Evolutionary conservation across 768 basidiomycete genomes (phyloP).

Genomic region (Inosperma sp.): DNA sequence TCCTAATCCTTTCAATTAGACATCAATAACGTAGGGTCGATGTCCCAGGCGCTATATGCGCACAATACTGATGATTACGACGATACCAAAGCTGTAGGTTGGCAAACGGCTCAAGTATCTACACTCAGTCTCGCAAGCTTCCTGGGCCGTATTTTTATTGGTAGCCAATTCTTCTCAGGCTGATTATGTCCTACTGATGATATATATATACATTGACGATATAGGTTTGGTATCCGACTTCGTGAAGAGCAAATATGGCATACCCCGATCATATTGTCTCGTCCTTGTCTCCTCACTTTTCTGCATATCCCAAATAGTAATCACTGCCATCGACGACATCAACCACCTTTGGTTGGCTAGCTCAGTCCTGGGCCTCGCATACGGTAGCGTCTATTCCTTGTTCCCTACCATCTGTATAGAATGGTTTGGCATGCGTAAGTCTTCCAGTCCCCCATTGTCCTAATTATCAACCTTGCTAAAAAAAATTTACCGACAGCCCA

Average conservation of each 20-base stretch:
- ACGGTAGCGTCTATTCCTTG: constrained; percentile 69
- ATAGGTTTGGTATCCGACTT: constrained; percentile 69
- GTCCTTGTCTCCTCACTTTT: constrained; percentile 62
- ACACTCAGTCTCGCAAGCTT: constrained; percentile 80
- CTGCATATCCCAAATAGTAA: constrained; percentile 65
- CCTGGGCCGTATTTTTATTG: constrained; percentile 69
- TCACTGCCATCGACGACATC: constrained; percentile 52
- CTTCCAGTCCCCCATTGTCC: constrained; percentile 63
- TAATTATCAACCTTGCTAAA: constrained; percentile 34
- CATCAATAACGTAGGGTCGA: constrained; percentile 85
- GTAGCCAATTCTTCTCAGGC: constrained; percentile 36
- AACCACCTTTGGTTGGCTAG: constrained; percentile 60
- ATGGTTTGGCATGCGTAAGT: constrained; percentile 85
- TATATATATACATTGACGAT: background rate
- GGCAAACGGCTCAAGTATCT: constrained; percentile 85
- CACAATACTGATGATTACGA: constrained; percentile 60
- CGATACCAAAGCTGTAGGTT: constrained; percentile 58
- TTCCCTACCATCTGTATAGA: constrained; percentile 76
- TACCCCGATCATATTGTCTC: constrained; percentile 69
- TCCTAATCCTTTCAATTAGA: constrained; percentile 35
- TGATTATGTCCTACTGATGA: background rate
- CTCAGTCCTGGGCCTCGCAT: constrained; percentile 55
- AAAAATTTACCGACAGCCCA: constrained; percentile 23
- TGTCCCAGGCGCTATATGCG: constrained; percentile 60
- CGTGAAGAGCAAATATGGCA: constrained; percentile 46